These are phyloP conservation scores for Annulohypoxylon bovei DNA, from an alignment of 495 filamentous ascomycete genomes.

Conservation along the genomic window DNA sequence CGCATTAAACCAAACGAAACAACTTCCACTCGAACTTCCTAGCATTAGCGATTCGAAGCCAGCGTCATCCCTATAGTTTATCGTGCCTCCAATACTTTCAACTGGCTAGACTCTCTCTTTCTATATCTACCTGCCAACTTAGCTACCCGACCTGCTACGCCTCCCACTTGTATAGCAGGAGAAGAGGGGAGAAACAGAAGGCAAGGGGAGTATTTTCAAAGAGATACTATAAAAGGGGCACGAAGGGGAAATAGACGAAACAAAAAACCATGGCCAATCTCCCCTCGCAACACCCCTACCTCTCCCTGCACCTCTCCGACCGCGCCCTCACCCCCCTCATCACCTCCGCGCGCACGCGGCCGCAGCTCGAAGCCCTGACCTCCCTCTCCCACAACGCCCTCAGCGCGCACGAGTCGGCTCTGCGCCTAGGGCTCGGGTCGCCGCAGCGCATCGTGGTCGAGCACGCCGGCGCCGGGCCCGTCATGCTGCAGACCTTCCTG, in stretches of 20 bases:
- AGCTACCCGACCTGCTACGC: neutral
- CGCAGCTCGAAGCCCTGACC: constrained; percentile 48
- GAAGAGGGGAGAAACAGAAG: neutral
- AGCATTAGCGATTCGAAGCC: neutral
- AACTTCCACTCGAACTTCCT: neutral
- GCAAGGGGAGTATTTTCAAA: neutral
- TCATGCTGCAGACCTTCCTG: constrained; percentile 51
- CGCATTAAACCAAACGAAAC: neutral
- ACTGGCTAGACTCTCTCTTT: neutral
- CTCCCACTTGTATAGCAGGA: neutral
- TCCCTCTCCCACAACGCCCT: constrained; percentile 51
- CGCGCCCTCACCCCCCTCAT: constrained; percentile 55
- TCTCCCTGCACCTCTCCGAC: constrained; percentile 55
- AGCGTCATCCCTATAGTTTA: too few relatives aligned
- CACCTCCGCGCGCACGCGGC: constrained; percentile 46
- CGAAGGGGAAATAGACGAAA: neutral
- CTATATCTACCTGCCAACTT: neutral
- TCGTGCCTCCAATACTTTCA: neutral
- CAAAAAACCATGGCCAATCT: constrained; percentile 47
- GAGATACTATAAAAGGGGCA: neutral
- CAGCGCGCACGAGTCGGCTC: constrained; percentile 50
- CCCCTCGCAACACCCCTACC: constrained; percentile 47
- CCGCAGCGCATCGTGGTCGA: constrained; percentile 56
- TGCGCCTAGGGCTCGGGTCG: constrained; percentile 49
- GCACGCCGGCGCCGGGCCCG: constrained; percentile 45